Base-by-base conservation (phyloP, 108 stramenopile species). In the Schizochytrium sp. region DNA sequence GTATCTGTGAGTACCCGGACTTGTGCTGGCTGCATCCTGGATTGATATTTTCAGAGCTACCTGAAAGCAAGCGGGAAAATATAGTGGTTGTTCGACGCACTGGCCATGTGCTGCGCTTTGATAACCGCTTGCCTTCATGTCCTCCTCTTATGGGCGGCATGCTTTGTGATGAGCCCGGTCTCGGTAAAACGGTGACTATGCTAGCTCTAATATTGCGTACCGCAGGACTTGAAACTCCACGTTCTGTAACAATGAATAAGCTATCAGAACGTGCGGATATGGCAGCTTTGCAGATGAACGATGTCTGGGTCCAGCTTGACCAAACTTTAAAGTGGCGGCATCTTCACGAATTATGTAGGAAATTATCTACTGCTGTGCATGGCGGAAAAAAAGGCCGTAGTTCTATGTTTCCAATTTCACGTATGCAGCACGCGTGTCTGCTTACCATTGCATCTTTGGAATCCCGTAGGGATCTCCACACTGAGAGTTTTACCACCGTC, bases 91-190 rank as follows among this genome's bases (percentile, higher is more conserved):
- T 44, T 7, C 12, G 64, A 69, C 64, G 64, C 12, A 44, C 64
- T 7, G 64, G 64, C 19, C 64, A 44, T 44, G 64, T 69, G 64
- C 40, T 69, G 64, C 42, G 44, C 40, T 69, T 69, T 3, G 2
- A 3, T 69, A 7, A 12, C 12, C 15, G 64, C 5, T 44, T 5
- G 64, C 64, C 64, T 7, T 44, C 64, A 44, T 38, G 42, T 7
- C 64, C 64, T 7, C 64, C 64, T 15, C 64, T 93, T 7, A 10
- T 92, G 49, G 93, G 93, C 13, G 93, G 93, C 0, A 56, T 94
- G 59, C 92, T 94, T 45, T 92, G 91, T 72, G 93, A 94, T 88
- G 93, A 93, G 93, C 93, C 93, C 4, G 93, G 93, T n/a, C 88
- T 93, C 57, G 93, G 93, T 17, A 94, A 94, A 91, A 94, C 93